A percentile compares a stretch with the other conserved stretches of the same genome.
phyloP scores from a whole-genome alignment of 495 filamentous ascomycete species.

The Neurospora intermedia region DNA sequence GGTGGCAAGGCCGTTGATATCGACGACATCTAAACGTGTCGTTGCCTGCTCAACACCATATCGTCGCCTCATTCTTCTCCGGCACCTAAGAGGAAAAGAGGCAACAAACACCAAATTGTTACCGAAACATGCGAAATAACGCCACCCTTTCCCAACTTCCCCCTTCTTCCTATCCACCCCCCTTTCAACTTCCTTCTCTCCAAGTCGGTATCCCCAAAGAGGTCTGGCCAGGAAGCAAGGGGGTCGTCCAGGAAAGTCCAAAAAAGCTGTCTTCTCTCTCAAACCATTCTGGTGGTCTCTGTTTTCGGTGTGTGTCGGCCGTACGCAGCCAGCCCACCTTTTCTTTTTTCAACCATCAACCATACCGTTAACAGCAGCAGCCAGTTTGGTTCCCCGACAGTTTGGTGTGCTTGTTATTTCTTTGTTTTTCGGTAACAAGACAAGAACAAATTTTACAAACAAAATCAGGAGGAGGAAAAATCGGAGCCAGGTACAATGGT shows the following conservation, averaged over 20 bases:
- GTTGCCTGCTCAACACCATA: neutral
- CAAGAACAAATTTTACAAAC: slow-evolving; percentile 1
- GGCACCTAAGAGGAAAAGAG: neutral
- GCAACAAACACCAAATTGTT: neutral
- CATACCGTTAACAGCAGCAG: neutral
- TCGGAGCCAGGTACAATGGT: slow-evolving; percentile 20
- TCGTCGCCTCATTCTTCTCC: neutral
- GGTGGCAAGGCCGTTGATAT: slow-evolving; percentile 58
- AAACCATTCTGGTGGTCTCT: slow-evolving; percentile 23
- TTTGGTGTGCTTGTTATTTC: slow-evolving; percentile 19
- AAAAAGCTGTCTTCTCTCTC: slow-evolving; percentile 55
- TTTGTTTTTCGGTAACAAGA: neutral
- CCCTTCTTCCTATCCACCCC: slow-evolving; percentile 5
- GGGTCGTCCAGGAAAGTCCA: slow-evolving; percentile 13
- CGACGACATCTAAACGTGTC: slow-evolving; percentile 51
- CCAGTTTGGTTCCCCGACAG: slow-evolving; percentile 35
- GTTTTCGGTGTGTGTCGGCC: neutral
- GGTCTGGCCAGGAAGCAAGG: slow-evolving; percentile 1
- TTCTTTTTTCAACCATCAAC: neutral
- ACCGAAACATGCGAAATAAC: neutral
- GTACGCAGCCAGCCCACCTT: neutral
- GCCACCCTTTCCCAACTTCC: neutral
- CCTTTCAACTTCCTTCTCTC: neutral
- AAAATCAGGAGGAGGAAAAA: slow-evolving; percentile 14
- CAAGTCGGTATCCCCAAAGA: neutral